Conservation (phyloP, 208 protist species). For the Sergeia podlipaevii region DNA sequence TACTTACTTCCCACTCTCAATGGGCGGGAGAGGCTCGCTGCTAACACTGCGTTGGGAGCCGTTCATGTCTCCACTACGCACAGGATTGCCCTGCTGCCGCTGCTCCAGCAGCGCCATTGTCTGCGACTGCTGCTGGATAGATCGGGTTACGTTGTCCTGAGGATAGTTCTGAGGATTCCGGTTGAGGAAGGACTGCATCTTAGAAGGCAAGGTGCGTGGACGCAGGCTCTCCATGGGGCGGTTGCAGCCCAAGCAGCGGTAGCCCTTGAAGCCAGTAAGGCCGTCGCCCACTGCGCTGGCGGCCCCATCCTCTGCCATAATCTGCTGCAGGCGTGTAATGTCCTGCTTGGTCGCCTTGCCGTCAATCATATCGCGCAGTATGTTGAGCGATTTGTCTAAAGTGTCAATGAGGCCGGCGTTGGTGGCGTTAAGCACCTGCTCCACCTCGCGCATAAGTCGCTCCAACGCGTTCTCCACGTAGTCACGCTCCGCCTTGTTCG, state of each 20-base stretch:
- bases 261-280: slow-evolving; percentile 82
- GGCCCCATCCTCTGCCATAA: slow-evolving; percentile 41
- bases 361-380: slow-evolving; percentile 90
- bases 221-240: slow-evolving; percentile 77
- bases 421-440: slow-evolving; percentile 89
- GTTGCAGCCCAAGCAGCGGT: slow-evolving; percentile 88
- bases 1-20: slow-evolving; percentile 5
- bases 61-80: slow-evolving; percentile 1
- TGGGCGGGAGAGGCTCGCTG: slow-evolving; percentile 10
- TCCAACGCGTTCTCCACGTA: slow-evolving; percentile 91
- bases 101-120: slow-evolving; percentile 14
- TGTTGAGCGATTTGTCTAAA: slow-evolving; percentile 86
- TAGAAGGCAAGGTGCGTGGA: slow-evolving; percentile 43
- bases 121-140: slow-evolving; percentile 62
- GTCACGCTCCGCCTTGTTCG: slow-evolving; percentile 90
- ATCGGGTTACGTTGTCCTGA: slow-evolving; percentile 56
- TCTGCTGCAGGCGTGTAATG: slow-evolving; percentile 64
- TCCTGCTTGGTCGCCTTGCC: slow-evolving; percentile 86
- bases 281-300: slow-evolving; percentile 39
- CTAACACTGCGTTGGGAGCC: not conserved
- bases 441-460: slow-evolving; percentile 89
- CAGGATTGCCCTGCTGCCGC: not conserved
- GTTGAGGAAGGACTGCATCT: slow-evolving; percentile 75
- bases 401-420: slow-evolving; percentile 91
- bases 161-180: slow-evolving; percentile 69